These are phyloP conservation scores for Penicillium maclennaniae DNA, from an alignment of 495 filamentous ascomycete species.

Conservation along the genomic window DNA sequence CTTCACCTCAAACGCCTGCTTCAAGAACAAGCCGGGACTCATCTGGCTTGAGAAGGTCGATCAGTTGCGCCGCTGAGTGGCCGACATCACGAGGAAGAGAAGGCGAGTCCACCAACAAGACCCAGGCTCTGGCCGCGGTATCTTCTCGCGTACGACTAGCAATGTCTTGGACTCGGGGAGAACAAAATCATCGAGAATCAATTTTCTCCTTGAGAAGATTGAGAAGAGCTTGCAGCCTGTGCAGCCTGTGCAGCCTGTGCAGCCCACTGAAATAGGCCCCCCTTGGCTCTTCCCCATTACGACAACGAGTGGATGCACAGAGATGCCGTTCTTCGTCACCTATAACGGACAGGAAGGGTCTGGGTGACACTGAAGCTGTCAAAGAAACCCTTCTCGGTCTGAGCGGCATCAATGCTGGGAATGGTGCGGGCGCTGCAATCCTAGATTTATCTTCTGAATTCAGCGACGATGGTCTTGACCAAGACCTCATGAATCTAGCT, in stretches of 20 bases:
- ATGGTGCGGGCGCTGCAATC: constrained; percentile 9
- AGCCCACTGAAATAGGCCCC: constrained; percentile 29
- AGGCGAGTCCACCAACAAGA: constrained; percentile 34
- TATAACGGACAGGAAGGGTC: constrained; percentile 28
- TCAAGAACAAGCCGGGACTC: constrained; percentile 43
- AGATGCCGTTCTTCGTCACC: constrained; percentile 45
- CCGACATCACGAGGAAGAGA: constrained; percentile 54
- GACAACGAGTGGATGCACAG: constrained; percentile 34
- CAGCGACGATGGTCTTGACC: constrained; percentile 58
- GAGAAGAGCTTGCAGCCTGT: constrained; percentile 55
- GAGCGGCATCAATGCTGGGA: constrained; percentile 5
- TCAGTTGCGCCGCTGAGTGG: constrained; percentile 69
- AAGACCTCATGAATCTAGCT: constrained; percentile 49
- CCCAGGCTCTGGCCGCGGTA: constrained; percentile 31
- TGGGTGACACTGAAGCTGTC: constrained; percentile 3
- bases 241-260: constrained; percentile 40
- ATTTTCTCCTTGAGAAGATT: constrained; percentile 61
- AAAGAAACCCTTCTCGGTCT: constrained; percentile 5
- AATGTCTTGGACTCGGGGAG: constrained; percentile 47
- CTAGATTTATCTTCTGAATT: constrained; percentile 52
- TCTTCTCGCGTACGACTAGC: constrained; percentile 49
- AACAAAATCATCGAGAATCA: constrained; percentile 57
- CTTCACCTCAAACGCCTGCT: constrained; percentile 61
- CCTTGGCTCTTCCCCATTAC: constrained; percentile 56
- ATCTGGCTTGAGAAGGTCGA: constrained; percentile 58